A percentile compares a stretch with the other conserved stretches of the same genome.
Evolutionary conservation across 2,329 filamentous ascomycete genomes (phyloP).

Genomic region (Teratosphaeriaceae sp.): DNA sequence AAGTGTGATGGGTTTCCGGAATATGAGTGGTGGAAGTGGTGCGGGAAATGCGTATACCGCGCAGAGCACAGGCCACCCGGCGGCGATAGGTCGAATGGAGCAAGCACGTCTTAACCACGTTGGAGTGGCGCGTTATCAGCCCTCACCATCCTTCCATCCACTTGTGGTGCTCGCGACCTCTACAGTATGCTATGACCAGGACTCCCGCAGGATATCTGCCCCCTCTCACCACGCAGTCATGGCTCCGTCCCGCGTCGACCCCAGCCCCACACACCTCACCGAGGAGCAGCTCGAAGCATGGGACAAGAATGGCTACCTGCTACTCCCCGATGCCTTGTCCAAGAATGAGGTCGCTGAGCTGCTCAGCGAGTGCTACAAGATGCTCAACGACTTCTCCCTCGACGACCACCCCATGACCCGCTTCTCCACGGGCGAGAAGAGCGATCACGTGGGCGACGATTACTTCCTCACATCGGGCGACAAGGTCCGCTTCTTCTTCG

Average conservation of each 20-base stretch:
- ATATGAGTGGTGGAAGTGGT: too few relatives aligned
- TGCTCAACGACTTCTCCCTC: constrained; percentile 73
- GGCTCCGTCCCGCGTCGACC: constrained; percentile 11
- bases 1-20: not conserved
- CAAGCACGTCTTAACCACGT: too few relatives aligned
- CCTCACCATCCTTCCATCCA: too few relatives aligned
- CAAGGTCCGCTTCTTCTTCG: constrained; percentile 95
- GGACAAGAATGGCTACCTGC: constrained; percentile 78
- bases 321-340: constrained; percentile 71
- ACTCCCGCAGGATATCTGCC: not conserved
- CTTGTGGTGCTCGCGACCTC: too few relatives aligned
- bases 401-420: constrained; percentile 83
- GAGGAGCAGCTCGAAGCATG: constrained; percentile 65
- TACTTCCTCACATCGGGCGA: constrained; percentile 90
- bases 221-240: constrained; percentile 8
- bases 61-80: not conserved
- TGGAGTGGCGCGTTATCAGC: too few relatives aligned
- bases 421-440: constrained; percentile 74
- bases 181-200: not conserved
- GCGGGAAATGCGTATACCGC: not conserved
- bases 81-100: too few relatives aligned
- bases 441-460: constrained; percentile 82
- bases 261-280: constrained; percentile 46
- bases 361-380: constrained; percentile 63
- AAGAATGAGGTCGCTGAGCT: constrained; percentile 59